Evolutionary conservation across 192 early-diverging fungal species (phyloP), one percentile per base, ranked within the genome.

Genomic region (Jimgerdemannia flammicorona): DNA sequence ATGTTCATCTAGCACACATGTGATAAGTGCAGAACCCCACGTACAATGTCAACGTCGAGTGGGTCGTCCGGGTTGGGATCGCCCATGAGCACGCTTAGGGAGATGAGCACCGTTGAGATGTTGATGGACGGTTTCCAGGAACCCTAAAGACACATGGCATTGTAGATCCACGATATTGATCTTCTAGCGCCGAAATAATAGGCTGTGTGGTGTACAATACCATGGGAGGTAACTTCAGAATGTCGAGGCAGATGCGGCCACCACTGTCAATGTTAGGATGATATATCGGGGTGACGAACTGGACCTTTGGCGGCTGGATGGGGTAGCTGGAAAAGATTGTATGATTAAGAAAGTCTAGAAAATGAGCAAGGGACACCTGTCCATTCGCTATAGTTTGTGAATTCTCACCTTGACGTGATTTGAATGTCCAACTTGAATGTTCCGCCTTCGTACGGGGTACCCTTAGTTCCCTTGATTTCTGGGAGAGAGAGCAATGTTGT

Each of bases 181-280:
- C 29, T 29, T 29, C 29, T 29, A 29, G 29, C 29, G 29, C 29
- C 29, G 29, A 29, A 29, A 29, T 29, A 29, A 29, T 29, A 29
- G 29, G 1, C 1, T 29, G 29, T 29, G 29, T 29, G 29, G 29
- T 1, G 29, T 29, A 29, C 29, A 1, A 1, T 29, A 29, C 29
- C 29, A 29, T 29, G 29, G 29, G 29, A 29, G 29, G 29, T 29
- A 29, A 29, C 29, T 99, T 99, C 73, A 99, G 82, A 83, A 99
- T 99, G 79, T 99, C 98, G 72, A 99, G 86, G 71, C 98, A 99
- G 76, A 99, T 98, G 70, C 96, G 90, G 20, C 98, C 98, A 39
- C 98, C 90, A 86, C 96, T 98, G 84, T 99, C 98, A 81, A 99
- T 99, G 81, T 99, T 99, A 20, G 96, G 96, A 81, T 98, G 96